These are phyloP conservation scores for Coemansia sp. DNA, from an alignment of 192 early-diverging fungal species.

Conservation along the genomic window DNA sequence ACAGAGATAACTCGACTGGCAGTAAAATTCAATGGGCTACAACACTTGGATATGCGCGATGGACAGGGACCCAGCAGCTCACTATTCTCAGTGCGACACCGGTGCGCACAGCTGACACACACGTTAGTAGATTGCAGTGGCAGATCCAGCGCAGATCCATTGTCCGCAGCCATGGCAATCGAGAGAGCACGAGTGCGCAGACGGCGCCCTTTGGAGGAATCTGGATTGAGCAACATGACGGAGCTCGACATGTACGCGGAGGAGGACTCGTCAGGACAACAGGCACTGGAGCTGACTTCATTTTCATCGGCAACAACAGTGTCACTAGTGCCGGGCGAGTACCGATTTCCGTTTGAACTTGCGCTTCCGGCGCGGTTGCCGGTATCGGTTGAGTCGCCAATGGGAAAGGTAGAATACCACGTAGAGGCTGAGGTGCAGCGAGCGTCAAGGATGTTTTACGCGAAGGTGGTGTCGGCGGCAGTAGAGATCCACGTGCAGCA, in stretches of 20 bases:
- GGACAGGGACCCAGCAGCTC: constrained; percentile 39
- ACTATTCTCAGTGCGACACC: constrained; percentile 9
- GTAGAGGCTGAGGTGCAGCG: constrained; percentile 14
- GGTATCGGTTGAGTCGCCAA: constrained; percentile 25
- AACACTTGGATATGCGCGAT: constrained; percentile 31
- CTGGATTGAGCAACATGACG: constrained; percentile 5
- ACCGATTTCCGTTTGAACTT: constrained; percentile 47
- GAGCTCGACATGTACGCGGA: constrained; percentile 5
- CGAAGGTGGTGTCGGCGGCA: not conserved
- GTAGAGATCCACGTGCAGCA: constrained; percentile 21
- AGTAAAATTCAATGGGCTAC: constrained; percentile 25
- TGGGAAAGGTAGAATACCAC: constrained; percentile 24
- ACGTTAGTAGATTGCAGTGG: constrained; percentile 14
- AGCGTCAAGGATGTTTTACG: constrained; percentile 14
- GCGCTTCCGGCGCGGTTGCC: constrained; percentile 28
- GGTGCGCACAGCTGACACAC: constrained; percentile 25
- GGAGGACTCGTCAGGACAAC: not conserved
- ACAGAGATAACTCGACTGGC: constrained; percentile 16
- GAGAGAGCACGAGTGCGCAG: constrained; percentile 5
- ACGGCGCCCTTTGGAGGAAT: constrained; percentile 6
- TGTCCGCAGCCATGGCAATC: constrained; percentile 12
- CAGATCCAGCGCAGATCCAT: not conserved
- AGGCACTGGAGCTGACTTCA: not conserved
- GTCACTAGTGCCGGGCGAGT: constrained; percentile 26
- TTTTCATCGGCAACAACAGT: constrained; percentile 6